Percentiles rank a stretch among this genome's conserved stretches.
These are phyloP conservation scores for Umbelopsis sp. DNA, from an alignment of 192 early-diverging fungal species.

Conservation along the genomic window DNA sequence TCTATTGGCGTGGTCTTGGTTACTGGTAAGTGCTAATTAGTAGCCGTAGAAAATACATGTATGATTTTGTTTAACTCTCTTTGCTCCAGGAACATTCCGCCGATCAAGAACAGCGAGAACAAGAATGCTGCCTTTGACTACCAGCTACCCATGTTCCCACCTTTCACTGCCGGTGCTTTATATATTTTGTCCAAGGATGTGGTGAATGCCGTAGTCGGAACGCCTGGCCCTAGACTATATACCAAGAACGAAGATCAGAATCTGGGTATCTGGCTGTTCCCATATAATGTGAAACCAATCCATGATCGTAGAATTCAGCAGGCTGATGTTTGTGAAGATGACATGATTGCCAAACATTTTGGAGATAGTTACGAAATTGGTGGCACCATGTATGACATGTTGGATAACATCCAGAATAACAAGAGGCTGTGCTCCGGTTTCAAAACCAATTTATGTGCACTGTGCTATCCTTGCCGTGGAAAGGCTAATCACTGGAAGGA, in stretches of 20 bases:
- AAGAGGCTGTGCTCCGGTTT: constrained; percentile 55
- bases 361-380: constrained; percentile 41
- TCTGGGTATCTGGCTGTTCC: constrained; percentile 61
- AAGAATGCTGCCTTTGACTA: constrained; percentile 53
- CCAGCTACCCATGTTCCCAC: constrained; percentile 57
- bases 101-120: constrained; percentile 52
- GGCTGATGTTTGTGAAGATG: constrained; percentile 62
- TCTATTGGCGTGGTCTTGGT: constrained; percentile 58
- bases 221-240: constrained; percentile 53
- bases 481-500: constrained; percentile 54
- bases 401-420: constrained; percentile 47
- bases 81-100: constrained; percentile 54
- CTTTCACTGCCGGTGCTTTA: constrained; percentile 60
- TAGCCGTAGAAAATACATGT: neutral
- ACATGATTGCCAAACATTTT: constrained; percentile 67
- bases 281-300: constrained; percentile 59
- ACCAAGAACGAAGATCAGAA: constrained; percentile 63
- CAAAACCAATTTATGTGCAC: constrained; percentile 48
- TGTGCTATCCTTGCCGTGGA: constrained; percentile 58
- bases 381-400: constrained; percentile 59
- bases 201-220: constrained; percentile 49
- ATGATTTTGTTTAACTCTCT: neutral
- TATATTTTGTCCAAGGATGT: constrained; percentile 62
- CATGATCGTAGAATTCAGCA: constrained; percentile 63
- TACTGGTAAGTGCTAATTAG: constrained; percentile 51